phyloP scores from a whole-genome alignment of 768 basidiomycete genomes.

The Cystobasidium ongulense region DNA sequence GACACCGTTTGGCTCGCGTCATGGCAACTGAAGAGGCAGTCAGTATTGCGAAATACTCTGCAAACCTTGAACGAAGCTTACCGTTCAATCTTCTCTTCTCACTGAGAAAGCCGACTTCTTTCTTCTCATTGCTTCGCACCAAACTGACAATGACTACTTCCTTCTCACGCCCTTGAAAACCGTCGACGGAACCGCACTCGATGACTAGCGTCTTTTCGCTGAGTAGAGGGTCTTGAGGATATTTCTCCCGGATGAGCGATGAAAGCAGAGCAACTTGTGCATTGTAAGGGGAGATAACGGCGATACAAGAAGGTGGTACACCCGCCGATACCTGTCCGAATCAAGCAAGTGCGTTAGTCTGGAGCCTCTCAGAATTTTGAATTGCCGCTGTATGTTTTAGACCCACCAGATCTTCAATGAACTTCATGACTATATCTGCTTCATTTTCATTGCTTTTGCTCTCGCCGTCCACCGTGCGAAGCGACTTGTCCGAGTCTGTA shows the following conservation, averaged over 20 bases:
- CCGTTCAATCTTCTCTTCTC: constrained; percentile 31
- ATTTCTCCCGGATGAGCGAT: constrained; percentile 59
- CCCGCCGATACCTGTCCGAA: constrained; percentile 54
- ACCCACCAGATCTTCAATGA: constrained; percentile 70
- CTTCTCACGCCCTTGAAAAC: constrained; percentile 94
- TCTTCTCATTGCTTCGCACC: constrained; percentile 77
- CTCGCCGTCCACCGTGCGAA: constrained; percentile 47
- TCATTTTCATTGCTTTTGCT: constrained; percentile 94
- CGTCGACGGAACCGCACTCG: constrained; percentile 91
- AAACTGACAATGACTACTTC: constrained; percentile 87
- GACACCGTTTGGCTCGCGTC: constrained; percentile 35
- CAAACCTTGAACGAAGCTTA: constrained; percentile 7
- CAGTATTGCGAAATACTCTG: constrained; percentile 54
- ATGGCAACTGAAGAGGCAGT: constrained; percentile 9
- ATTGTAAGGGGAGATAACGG: constrained; percentile 89
- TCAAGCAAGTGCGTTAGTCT: neutral
- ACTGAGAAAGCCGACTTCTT: constrained; percentile 30
- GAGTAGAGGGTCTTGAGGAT: constrained; percentile 21
- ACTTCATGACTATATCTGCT: constrained; percentile 69
- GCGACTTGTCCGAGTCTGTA: constrained; percentile 47
- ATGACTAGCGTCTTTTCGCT: constrained; percentile 47
- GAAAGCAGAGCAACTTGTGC: constrained; percentile 82
- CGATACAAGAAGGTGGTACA: constrained; percentile 63
- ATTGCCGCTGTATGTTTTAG: neutral
- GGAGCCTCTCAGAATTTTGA: neutral